Evolutionary conservation across 179 eudicot genomes (phyloP).

Genomic region (Silene coronaria): DNA sequence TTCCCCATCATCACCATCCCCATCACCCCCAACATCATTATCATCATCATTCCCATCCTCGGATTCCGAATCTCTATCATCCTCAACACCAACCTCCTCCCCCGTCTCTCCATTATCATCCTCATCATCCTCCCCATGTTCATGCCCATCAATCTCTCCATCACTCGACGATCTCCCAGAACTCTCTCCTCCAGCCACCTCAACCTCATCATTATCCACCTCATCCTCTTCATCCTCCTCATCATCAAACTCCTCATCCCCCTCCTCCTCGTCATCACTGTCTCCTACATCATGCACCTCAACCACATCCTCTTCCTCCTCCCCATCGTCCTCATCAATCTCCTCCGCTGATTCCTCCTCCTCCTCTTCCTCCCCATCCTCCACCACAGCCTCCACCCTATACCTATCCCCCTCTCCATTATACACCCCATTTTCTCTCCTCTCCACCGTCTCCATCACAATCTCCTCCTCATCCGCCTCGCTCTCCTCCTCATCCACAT

Average conservation of each 20-base stretch:
- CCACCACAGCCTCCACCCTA: constrained; percentile 44
- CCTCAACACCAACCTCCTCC: constrained; percentile 63
- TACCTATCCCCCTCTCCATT: constrained; percentile 30
- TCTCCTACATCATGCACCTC: constrained; percentile 55
- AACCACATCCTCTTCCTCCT: constrained; percentile 38
- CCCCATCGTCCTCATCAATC: constrained; percentile 70
- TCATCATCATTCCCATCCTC: constrained; percentile 19
- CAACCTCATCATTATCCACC: constrained; percentile 70
- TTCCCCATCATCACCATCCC: constrained; percentile 25
- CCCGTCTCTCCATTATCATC: constrained; percentile 87
- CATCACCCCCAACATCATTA: constrained; percentile 21
- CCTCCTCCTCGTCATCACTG: constrained; percentile 42
- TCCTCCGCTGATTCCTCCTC: constrained; percentile 57
- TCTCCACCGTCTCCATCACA: constrained; percentile 12
- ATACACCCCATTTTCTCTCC: constrained; percentile 23
- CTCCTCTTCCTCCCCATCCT: constrained; percentile 65
- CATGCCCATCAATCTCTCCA: constrained; percentile 95
- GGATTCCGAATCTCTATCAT: constrained; percentile 46
- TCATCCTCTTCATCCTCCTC: constrained; percentile 70
- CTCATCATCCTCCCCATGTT: constrained; percentile 86
- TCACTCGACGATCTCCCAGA: constrained; percentile 48
- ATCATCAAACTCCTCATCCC: constrained; percentile 27
- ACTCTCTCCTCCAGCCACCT: constrained; percentile 44
- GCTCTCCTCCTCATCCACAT: constrained; percentile 35
- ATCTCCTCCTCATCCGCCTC: constrained; percentile 34